Evolutionary conservation across 306 rosid genomes (phyloP).

Genomic region (Prunus davidiana): DNA sequence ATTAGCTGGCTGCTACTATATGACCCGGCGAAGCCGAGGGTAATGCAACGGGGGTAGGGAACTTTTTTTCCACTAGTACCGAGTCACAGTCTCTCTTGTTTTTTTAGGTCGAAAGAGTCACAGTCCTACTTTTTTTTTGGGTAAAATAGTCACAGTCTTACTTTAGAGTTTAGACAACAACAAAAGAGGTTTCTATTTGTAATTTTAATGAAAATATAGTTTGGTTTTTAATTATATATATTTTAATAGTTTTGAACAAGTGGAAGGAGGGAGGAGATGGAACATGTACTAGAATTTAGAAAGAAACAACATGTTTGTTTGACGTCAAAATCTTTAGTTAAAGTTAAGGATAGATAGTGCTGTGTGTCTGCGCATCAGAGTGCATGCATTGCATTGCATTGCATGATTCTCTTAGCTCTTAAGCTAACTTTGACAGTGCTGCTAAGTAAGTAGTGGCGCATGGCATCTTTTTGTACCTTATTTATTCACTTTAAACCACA

Average conservation of each 20-base stretch:
- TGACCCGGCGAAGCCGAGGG: no score
- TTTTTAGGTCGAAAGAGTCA: not conserved
- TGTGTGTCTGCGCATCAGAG: not conserved
- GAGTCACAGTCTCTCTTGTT: no score
- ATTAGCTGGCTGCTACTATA: constrained; percentile 74
- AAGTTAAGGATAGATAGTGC: not conserved
- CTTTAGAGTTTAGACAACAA: no score
- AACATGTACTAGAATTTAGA: not conserved
- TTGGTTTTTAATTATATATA: no score
- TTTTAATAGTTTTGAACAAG: not conserved
- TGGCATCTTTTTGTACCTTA: not conserved
- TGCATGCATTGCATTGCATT: not conserved
- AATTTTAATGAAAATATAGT: no score
- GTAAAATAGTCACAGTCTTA: no score
- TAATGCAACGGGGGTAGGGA: no score
- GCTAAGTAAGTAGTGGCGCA: not conserved
- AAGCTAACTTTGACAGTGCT: constrained; percentile 8
- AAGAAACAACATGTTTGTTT: not conserved
- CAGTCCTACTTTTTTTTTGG: no score
- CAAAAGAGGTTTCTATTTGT: not conserved
- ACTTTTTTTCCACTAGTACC: no score
- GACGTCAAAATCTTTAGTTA: constrained; percentile 8
- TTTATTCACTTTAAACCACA: no score
- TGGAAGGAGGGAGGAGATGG: not conserved
- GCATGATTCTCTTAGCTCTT: constrained; percentile 34